Percentiles rank a stretch among this genome's conserved stretches.
Conservation (phyloP, 208 protist species). For the Trypanosoma congolense region DNA sequence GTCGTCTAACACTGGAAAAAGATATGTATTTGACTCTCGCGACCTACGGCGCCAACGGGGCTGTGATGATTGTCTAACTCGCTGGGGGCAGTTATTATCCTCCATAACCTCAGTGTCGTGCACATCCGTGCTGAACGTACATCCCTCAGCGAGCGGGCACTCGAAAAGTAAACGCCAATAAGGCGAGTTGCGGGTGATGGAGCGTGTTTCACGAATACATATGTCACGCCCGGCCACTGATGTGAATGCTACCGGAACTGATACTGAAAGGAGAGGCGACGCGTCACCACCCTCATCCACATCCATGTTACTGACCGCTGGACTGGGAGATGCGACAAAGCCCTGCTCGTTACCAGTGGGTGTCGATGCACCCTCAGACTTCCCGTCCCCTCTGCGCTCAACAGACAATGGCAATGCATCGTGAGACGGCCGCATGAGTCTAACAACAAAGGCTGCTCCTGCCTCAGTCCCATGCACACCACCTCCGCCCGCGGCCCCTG, state of each 20-base stretch:
- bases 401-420: neutral
- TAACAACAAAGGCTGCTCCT: neutral
- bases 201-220: constrained; percentile 44
- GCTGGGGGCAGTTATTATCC: neutral
- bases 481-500: neutral
- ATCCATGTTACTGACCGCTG: neutral
- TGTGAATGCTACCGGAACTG: constrained; percentile 59
- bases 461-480: neutral
- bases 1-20: neutral
- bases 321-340: no score
- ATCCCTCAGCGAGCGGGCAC: constrained; percentile 13
- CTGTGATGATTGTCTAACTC: neutral
- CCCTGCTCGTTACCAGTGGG: no score
- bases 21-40: constrained; percentile 6
- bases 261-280: constrained; percentile 11
- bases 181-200: constrained; percentile 25
- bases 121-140: neutral
- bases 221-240: constrained; percentile 47
- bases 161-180: constrained; percentile 44
- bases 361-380: neutral
- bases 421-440: neutral
- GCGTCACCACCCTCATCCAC: neutral
- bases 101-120: neutral
- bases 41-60: constrained; percentile 9
- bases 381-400: neutral